Conservation (phyloP, 345 rosid genomes). For the Lumnitzera littorea region DNA sequence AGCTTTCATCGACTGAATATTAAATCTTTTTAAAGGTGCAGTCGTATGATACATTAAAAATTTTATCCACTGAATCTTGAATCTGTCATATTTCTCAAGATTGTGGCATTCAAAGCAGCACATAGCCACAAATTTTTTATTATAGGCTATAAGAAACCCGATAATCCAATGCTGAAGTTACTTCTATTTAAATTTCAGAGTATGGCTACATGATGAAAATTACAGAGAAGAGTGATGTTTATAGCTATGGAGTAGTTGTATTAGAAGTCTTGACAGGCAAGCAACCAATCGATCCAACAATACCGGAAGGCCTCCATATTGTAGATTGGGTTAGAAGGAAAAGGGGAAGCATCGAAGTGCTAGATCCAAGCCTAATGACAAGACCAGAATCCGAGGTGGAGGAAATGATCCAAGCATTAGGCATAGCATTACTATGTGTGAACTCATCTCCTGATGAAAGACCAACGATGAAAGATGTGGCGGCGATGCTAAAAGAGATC, state of each 20-base stretch:
- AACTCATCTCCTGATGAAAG: constrained; percentile 68
- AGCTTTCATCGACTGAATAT: no score
- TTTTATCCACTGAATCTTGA: no score
- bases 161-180: no score
- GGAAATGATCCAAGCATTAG: constrained; percentile 83
- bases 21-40: no score
- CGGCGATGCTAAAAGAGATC: constrained; percentile 93
- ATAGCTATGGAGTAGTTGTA: constrained; percentile 86
- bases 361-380: constrained; percentile 46
- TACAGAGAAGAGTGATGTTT: constrained; percentile 91
- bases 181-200: constrained; percentile 30
- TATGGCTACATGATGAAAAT: constrained; percentile 95
- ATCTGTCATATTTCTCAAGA: no score
- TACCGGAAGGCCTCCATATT: constrained; percentile 73
- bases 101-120: no score
- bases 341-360: constrained; percentile 58
- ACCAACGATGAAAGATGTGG: constrained; percentile 90
- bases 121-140: no score
- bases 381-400: constrained; percentile 52
- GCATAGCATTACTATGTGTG: constrained; percentile 69
- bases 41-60: no score
- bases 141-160: no score
- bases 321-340: constrained; percentile 84
- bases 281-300: constrained; percentile 89
- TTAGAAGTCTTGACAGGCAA: constrained; percentile 87